phyloP scores from a whole-genome alignment of 2,329 filamentous ascomycete genomes.

The Calonectria henricotiae region DNA sequence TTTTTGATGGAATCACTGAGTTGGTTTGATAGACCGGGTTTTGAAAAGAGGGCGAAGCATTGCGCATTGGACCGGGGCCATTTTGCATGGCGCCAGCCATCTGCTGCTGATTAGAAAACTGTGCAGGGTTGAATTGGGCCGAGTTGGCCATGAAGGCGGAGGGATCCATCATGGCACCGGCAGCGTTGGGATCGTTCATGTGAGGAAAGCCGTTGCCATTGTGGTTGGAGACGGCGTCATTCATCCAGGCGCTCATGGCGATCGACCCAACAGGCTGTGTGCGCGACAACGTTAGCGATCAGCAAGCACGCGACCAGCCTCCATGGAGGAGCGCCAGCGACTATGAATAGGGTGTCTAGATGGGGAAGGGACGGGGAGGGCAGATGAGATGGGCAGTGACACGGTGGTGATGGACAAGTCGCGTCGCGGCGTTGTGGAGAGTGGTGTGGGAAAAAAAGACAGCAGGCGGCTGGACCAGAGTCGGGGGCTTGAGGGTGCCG shows the following conservation, averaged over 20 bases:
- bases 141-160: slow-evolving; percentile 75
- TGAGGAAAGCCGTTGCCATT: slow-evolving; percentile 80
- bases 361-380: slow-evolving; percentile 58
- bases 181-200: slow-evolving; percentile 74
- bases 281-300: slow-evolving; percentile 64
- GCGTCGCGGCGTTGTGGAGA: slow-evolving; percentile 63
- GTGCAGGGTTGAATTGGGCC: slow-evolving; percentile 74
- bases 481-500: slow-evolving; percentile 39
- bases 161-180: slow-evolving; percentile 76
- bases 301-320: slow-evolving; percentile 59
- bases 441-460: slow-evolving; percentile 56
- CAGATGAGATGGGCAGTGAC: slow-evolving; percentile 66
- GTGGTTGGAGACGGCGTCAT: slow-evolving; percentile 79
- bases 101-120: slow-evolving; percentile 71
- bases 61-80: slow-evolving; percentile 85
- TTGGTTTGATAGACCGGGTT: slow-evolving; percentile 88
- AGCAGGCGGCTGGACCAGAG: slow-evolving; percentile 47
- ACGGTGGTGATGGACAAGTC: slow-evolving; percentile 65
- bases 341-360: slow-evolving; percentile 52
- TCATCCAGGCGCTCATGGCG: slow-evolving; percentile 83
- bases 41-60: slow-evolving; percentile 83
- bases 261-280: slow-evolving; percentile 64
- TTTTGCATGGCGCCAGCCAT: slow-evolving; percentile 80
- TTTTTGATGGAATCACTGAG: slow-evolving; percentile 90
- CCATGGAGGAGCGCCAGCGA: slow-evolving; percentile 60